Evolutionary conservation across 257 asterid genomes (phyloP), one percentile per base, ranked within the genome.

Genomic region (Solanum gracilifrons): DNA sequence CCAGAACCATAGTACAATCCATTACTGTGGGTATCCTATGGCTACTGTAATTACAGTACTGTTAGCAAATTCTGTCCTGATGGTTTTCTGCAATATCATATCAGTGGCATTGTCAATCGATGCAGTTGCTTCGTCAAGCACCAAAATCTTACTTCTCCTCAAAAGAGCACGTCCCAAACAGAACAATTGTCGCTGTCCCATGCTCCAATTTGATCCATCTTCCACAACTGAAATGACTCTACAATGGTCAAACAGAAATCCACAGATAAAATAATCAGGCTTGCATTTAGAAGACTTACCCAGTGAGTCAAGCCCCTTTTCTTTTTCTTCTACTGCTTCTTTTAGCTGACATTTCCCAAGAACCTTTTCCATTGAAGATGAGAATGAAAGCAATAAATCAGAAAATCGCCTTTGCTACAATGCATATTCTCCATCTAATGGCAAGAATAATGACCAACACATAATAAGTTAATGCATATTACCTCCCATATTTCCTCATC

Each of bases 141-240:
- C 96, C 90, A 97, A 75, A 75, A 97, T 88, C 92, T 93, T 95
- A 93, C 98, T 94, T 87, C 92, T 90, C 90, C 94, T 95, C 90
- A 97, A 82, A 18, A 97, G 86, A 16, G 98, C 99, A 2, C 99
- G 97, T 1, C 99, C 99, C 88, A 97, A 88, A 88, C 99, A 95
- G 87, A 97, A 95, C 87, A 97, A 79, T 29, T 97, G 99, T 0
- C 98, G 86, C 74, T 95, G 99, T 82, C 99, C 99, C 98, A 97
- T 93, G 90, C 99, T 97, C 99, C 99, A 97, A 89, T 97, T 97
- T 10, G 98, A 94, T 87, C 99, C 99, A 89, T 97, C 98, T 91
- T 97, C 98, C 87, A 92, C 93, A 86, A 97, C 99, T 97, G 95
- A 75, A 85, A 89, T 76, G 85, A 86, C 73, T 46, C 15, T 23